Evolutionary conservation across 2,329 filamentous ascomycete genomes (phyloP).

Genomic region (Paecilomyces fulvus): DNA sequence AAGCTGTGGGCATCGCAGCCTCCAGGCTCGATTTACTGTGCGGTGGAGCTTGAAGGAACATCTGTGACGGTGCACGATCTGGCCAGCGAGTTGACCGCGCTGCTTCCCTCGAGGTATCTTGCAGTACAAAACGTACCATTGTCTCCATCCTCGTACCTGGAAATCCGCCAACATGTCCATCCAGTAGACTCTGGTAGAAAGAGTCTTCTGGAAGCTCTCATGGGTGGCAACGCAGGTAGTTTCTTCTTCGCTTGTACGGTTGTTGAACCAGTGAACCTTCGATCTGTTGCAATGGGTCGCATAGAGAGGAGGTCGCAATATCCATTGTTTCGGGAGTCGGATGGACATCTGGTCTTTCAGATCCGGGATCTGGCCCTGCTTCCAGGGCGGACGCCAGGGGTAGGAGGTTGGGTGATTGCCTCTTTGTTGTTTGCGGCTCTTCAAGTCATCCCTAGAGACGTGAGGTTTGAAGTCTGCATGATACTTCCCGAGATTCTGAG

Average conservation of each 20-base stretch:
- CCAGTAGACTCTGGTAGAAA: background rate
- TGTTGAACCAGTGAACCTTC: background rate
- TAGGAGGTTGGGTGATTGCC: background rate
- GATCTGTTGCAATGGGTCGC: background rate
- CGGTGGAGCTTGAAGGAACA: background rate
- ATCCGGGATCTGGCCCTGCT: background rate
- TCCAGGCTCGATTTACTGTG: background rate
- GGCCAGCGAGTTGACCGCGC: background rate
- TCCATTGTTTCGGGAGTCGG: background rate
- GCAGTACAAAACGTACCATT: background rate
- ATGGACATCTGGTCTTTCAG: background rate
- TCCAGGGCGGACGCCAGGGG: background rate
- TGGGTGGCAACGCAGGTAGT: background rate
- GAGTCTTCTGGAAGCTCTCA: background rate
- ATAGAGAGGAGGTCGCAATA: background rate
- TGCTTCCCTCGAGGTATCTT: background rate
- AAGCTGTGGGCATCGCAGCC: background rate
- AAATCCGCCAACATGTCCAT: background rate
- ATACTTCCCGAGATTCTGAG: background rate
- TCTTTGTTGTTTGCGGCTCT: background rate
- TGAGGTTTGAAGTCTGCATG: background rate
- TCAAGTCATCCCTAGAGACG: background rate
- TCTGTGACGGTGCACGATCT: background rate
- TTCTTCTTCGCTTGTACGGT: background rate
- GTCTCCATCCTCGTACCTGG: background rate